phyloP scores from a whole-genome alignment of 768 basidiomycete species.

The Pleurotus cornucopiae region DNA sequence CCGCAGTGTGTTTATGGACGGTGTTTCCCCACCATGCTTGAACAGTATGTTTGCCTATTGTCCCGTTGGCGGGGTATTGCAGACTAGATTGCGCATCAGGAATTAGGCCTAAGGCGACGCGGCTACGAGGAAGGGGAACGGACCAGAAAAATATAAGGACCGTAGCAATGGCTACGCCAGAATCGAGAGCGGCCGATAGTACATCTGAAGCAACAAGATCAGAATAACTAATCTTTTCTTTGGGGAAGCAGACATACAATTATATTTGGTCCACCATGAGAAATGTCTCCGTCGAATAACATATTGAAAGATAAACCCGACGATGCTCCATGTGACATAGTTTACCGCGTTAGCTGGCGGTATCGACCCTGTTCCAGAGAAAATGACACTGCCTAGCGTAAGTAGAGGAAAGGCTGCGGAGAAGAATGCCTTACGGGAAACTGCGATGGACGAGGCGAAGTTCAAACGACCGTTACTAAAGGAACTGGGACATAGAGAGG shows the following conservation, averaged over 20 bases:
- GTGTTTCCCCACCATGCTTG: slow-evolving; percentile 17
- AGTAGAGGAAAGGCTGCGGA: background rate
- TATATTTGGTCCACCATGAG: slow-evolving; percentile 67
- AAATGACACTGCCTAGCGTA: slow-evolving; percentile 33
- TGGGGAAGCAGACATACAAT: slow-evolving; percentile 30
- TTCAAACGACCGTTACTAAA: background rate
- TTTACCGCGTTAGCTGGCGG: slow-evolving; percentile 68
- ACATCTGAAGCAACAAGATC: slow-evolving; percentile 32
- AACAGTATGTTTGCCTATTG: slow-evolving; percentile 5
- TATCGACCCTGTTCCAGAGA: slow-evolving; percentile 55
- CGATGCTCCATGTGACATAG: slow-evolving; percentile 63
- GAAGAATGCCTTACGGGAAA: slow-evolving; percentile 29
- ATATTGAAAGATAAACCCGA: slow-evolving; percentile 65
- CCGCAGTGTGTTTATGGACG: slow-evolving; percentile 35
- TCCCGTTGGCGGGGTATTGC: slow-evolving; percentile 10
- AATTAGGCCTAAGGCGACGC: background rate
- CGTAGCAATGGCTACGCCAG: slow-evolving; percentile 44
- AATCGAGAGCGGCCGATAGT: slow-evolving; percentile 54
- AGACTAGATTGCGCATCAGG: background rate
- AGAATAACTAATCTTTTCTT: background rate
- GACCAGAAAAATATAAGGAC: slow-evolving; percentile 23
- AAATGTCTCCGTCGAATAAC: slow-evolving; percentile 54
- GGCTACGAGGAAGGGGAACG: background rate
- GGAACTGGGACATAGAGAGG: background rate
- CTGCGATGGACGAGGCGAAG: slow-evolving; percentile 10